Evolutionary conservation across 768 basidiomycete species (phyloP), one percentile per base, ranked within the genome.

Genomic region (Rhizopogon vulgaris): DNA sequence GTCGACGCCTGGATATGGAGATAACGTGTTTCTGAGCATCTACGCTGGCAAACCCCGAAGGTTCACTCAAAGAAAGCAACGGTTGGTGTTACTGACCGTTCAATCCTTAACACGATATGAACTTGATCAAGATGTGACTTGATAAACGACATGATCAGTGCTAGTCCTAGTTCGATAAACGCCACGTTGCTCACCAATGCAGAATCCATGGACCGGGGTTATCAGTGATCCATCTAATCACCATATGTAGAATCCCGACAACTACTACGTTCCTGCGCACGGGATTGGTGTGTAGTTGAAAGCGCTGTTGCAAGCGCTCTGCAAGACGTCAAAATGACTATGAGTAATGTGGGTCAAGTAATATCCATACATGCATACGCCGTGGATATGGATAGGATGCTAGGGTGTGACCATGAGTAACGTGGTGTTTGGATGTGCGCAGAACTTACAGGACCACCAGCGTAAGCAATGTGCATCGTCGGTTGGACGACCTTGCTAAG

Each of bases 161-260:
- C 12, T 22, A 24, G 24, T 18, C 10, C 22, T 22, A 37, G 36
- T 39, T 6, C 9, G 12, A 10, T 12, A 55, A 24, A 10, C 3
- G 11, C 22, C 37, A 3, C 6, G 22, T 7, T 14, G 25, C 55
- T 49, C 30, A 57, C 57, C 65, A 61, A 47, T 63, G 60, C 38
- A 63, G 53, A 51, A 64, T 65, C 75, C 80, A 82, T 22, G 78
- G 77, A 12, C 82, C 82, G 17, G 82, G 71, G 66, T 85, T 87
- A 63, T 87, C 80, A 1, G 84, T 79, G 17, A 63, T 60, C 68
- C 82, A 85, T 34, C 82, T 74, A 46, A 87, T 72, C 11, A 76
- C 78, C 24, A 78, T 74, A 25, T 71, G 69, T 1, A 56, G 36
- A 24, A 32, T 30, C n/a, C 71, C 71, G 25, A 60, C 63, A 36